phyloP scores from a whole-genome alignment of 768 basidiomycete species.

The Serendipita vermifera region DNA sequence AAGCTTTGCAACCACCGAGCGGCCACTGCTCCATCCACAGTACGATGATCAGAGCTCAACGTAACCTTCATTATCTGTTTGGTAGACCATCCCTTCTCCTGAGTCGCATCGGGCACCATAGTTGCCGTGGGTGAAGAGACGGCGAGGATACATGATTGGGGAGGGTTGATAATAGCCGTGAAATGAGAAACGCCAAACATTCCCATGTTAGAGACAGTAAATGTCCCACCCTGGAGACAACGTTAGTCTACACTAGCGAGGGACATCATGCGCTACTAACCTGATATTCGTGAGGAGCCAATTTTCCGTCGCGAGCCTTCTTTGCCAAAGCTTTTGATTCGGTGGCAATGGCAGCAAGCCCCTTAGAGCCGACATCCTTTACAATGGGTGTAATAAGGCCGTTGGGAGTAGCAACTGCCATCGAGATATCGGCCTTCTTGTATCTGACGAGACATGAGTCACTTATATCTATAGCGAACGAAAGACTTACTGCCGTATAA shows the following conservation, averaged over 20 bases:
- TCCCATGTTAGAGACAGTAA: conserved; percentile 98
- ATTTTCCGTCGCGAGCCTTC: conserved; percentile 94
- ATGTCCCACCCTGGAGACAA: conserved; percentile 69
- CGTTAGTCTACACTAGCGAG: background rate
- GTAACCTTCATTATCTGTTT: conserved; percentile 91
- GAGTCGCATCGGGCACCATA: conserved; percentile 72
- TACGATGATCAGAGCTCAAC: conserved; percentile 87
- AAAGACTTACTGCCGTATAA: conserved; percentile 76
- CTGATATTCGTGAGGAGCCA: conserved; percentile 93
- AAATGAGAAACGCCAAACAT: conserved; percentile 95
- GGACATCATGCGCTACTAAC: conserved; percentile 26
- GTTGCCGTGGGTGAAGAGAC: conserved; percentile 80
- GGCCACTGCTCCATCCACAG: conserved; percentile 91
- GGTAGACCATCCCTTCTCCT: conserved; percentile 91
- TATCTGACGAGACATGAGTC: conserved; percentile 39
- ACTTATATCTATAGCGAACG: background rate
- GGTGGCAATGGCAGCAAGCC: conserved; percentile 81
- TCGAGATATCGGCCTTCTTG: conserved; percentile 92
- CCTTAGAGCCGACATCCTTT: conserved; percentile 85
- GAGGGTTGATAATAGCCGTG: conserved; percentile 98
- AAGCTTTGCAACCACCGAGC: conserved; percentile 88
- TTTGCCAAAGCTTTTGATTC: conserved; percentile 87
- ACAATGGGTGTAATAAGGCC: conserved; percentile 97
- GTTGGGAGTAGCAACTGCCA: conserved; percentile 91
- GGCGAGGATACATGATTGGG: conserved; percentile 95